Evolutionary conservation across 1,284 basidiomycete genomes (phyloP), one percentile per base, ranked within the genome.

Genomic region (Rhodotorula sp.): DNA sequence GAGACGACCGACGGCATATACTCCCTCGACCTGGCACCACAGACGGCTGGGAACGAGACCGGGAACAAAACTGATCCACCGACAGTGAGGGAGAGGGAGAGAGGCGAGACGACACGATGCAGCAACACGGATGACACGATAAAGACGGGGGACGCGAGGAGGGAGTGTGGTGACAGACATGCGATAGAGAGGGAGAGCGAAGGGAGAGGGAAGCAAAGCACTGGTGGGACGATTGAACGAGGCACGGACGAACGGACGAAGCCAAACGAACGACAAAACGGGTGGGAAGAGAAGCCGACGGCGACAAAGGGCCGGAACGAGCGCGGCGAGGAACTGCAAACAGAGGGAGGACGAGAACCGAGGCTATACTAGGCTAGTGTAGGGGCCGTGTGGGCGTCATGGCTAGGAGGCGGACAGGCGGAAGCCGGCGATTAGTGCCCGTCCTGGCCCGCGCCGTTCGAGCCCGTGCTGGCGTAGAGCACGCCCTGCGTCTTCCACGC

Each of bases 401-500:
- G 34, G 34, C 34, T 2, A 34, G 5, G 34, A 34, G 34, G 34
- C 34, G 34, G 34, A 34, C 34, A 34, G 34, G 5, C 34, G 34
- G 34, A 34, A 34, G 34, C 34, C 34, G 34, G 25, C 53, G 27
- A 25, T 54, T 27, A 54, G 16, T 54, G 53, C 53, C 9, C 53
- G 7, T 54, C 53, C 16, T 5, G 16, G 7, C 17, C 25, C 14
- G 53, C 62, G 44, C 52, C 62, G 53, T 34, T 55, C 53, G 62
- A 63, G 13, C 62, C 62, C 9, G 55, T 10, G 41, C 55, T 23
- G 25, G 45, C 45, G 19, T 57, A 64, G 45, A 66, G 55, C 25
- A 53, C 59, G 8, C 44, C 64, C 7, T 8, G 58, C 21, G 54
- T 57, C 34, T 65, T 68, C 72, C 69, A 71, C 41, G 68, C 69